Evolutionary conservation across 441 rosid genomes (phyloP).

Genomic region (Cnidoscolus chayamansa): DNA sequence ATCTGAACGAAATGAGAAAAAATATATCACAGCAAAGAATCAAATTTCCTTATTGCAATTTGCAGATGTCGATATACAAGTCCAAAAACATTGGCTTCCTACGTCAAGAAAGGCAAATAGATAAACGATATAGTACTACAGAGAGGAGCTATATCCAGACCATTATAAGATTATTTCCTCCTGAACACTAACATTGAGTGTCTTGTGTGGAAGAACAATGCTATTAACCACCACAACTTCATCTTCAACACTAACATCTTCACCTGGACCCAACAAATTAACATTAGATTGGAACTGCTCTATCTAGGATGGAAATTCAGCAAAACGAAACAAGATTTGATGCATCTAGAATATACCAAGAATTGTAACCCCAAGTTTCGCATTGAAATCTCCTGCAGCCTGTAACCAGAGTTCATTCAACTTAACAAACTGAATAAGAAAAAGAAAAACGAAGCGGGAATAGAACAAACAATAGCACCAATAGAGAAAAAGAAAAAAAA

Average conservation of each 20-base stretch:
- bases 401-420: slow-evolving; percentile 29
- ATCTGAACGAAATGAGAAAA: not conserved
- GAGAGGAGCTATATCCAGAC: not conserved
- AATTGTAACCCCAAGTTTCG: slow-evolving; percentile 85
- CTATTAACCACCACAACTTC: slow-evolving; percentile 81
- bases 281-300: slow-evolving; percentile 13
- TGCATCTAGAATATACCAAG: slow-evolving; percentile 51
- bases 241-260: slow-evolving; percentile 82
- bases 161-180: slow-evolving; percentile 73
- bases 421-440: slow-evolving; percentile 12
- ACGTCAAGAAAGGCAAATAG: not conserved
- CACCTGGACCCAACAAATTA: slow-evolving; percentile 47
- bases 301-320: not conserved
- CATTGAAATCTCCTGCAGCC: slow-evolving; percentile 77
- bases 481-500: not conserved
- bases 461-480: not conserved
- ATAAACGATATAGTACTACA: not conserved
- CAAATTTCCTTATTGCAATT: slow-evolving; percentile 6
- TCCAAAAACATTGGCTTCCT: slow-evolving; percentile 6
- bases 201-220: slow-evolving; percentile 89
- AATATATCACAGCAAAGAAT: not conserved
- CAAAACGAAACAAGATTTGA: not conserved
- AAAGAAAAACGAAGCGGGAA: not conserved
- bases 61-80: slow-evolving; percentile 9
- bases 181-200: slow-evolving; percentile 78